Percentiles rank a stretch among this genome's conserved stretches.
Evolutionary conservation across 176 grass and related monocot genomes (phyloP).

Genomic region (Cocos nucifera): DNA sequence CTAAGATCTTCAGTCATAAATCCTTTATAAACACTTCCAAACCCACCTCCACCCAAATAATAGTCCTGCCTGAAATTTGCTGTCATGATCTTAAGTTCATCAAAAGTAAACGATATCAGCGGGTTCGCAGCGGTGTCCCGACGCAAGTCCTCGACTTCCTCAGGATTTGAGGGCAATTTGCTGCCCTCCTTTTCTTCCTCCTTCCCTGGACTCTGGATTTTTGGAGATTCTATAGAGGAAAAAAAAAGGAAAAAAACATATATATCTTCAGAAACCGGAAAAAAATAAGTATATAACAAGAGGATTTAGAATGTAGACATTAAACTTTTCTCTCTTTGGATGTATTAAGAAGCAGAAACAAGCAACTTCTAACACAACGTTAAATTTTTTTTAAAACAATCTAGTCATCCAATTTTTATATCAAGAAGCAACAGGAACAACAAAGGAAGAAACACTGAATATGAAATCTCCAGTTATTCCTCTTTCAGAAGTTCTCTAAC

Average conservation of each 20-base stretch:
- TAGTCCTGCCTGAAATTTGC: slow-evolving; percentile 14
- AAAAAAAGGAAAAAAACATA: not conserved
- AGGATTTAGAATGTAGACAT: too few species aligned
- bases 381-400: too few species aligned
- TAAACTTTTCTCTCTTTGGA: too few species aligned
- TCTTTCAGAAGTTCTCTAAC: too few species aligned
- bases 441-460: too few species aligned
- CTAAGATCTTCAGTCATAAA: slow-evolving; percentile 9
- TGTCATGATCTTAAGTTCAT: slow-evolving; percentile 13
- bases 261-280: not conserved
- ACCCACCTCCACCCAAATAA: slow-evolving; percentile 11
- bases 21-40: slow-evolving; percentile 14
- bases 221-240: slow-evolving; percentile 1
- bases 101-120: slow-evolving; percentile 12
- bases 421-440: too few species aligned
- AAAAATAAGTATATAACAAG: not conserved
- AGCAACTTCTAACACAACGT: too few species aligned
- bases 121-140: slow-evolving; percentile 6
- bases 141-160: slow-evolving; percentile 17
- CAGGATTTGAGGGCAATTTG: slow-evolving; percentile 14
- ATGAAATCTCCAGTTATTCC: too few species aligned
- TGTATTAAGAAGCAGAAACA: too few species aligned
- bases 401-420: too few species aligned
- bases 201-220: not conserved
- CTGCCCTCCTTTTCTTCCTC: not conserved